Percentiles rank a stretch among this genome's conserved stretches.
Evolutionary conservation across 352 stramenopile species (phyloP).

Genomic region (Phytophthora aleatoria): DNA sequence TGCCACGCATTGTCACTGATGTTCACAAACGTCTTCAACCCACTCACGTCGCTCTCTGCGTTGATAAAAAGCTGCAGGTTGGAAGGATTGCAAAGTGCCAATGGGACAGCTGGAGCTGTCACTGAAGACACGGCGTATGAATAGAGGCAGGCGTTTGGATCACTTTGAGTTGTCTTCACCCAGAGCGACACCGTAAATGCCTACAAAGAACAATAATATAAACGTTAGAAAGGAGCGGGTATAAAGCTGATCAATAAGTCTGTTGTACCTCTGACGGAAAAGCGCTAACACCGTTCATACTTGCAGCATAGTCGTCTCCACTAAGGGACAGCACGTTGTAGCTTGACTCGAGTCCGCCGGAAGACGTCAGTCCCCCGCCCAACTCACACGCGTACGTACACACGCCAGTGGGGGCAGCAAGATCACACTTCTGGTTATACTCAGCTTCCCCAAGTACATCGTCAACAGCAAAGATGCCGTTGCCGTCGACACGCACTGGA

Average conservation of each 20-base stretch:
- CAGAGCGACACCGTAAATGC: slow-evolving; percentile 65
- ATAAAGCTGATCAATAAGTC: background rate
- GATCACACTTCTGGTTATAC: slow-evolving; percentile 71
- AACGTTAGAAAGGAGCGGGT: background rate
- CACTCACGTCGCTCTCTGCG: slow-evolving; percentile 29
- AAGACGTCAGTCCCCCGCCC: slow-evolving; percentile 38
- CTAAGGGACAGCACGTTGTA: slow-evolving; percentile 48
- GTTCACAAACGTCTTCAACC: slow-evolving; percentile 61
- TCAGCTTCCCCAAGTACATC: slow-evolving; percentile 60
- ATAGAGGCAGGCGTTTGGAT: slow-evolving; percentile 42
- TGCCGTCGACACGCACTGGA: slow-evolving; percentile 51
- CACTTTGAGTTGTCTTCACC: slow-evolving; percentile 52
- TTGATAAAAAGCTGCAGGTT: slow-evolving; percentile 63
- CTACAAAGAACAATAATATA: slow-evolving; percentile 25
- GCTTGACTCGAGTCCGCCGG: slow-evolving; percentile 8
- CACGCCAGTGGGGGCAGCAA: slow-evolving; percentile 52
- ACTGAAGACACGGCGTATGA: slow-evolving; percentile 42
- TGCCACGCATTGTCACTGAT: slow-evolving; percentile 75
- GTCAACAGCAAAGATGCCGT: slow-evolving; percentile 63
- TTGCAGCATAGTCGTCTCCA: slow-evolving; percentile 50
- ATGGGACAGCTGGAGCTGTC: slow-evolving; percentile 24
- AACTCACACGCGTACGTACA: slow-evolving; percentile 62
- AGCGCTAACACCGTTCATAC: slow-evolving; percentile 22
- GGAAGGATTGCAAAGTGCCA: slow-evolving; percentile 66
- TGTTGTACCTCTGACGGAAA: slow-evolving; percentile 53